Base-by-base conservation (phyloP, 2,329 filamentous ascomycete genomes). In the Aureobasidium lini region DNA sequence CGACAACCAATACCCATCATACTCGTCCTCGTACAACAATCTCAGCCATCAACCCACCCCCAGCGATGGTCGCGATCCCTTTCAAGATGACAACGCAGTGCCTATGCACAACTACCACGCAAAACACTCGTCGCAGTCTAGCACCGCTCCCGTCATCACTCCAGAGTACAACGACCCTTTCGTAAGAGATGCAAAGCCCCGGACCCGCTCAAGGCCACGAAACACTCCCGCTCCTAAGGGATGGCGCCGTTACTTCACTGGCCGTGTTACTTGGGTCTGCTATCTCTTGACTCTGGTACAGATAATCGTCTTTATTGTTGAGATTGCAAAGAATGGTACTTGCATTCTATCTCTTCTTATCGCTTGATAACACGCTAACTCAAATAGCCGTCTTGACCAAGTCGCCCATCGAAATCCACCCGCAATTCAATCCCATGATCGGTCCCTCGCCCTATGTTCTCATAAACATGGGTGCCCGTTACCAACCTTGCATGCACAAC, bases 401-500 rank as follows among this genome's bases (percentile, higher is more conserved):
- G 57, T 87, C 87, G 0, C 83, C 87, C 18, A 90, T 90, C 69
- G 82, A 85, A 75, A 92, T 85, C 56, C 83, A 93, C 59, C 94
- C 94, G 1, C 81, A 81, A 15, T 95, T 99, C 77, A 99, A 97
- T 75, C 88, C 89, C 61, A 96, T 99, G 90, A 96, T 99, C 69
- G 94, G 94, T 0, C 94, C 94, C 1, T 96, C 92, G 5, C 83
- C 86, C 1, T 90, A 90, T 66, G 84, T 97, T 28, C 84, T 95
- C 67, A 96, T 97, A 77, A 95, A 95, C 73, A 96, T 99, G 90
- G 94, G 94, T 61, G 90, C 92, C 42, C 86, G 94, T 62, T 99
- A 89, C 70, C 84, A 88, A 3, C 90, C 92, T 6, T 99, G 94
- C 74, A 99, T 99, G 94, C 92, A 93, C 77, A 90, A 89, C 66